Percentiles rank a stretch among this genome's conserved stretches.
phyloP scores from a whole-genome alignment of 371 early-diverging fungal genomes.

The Dentiscutata heterogama region DNA sequence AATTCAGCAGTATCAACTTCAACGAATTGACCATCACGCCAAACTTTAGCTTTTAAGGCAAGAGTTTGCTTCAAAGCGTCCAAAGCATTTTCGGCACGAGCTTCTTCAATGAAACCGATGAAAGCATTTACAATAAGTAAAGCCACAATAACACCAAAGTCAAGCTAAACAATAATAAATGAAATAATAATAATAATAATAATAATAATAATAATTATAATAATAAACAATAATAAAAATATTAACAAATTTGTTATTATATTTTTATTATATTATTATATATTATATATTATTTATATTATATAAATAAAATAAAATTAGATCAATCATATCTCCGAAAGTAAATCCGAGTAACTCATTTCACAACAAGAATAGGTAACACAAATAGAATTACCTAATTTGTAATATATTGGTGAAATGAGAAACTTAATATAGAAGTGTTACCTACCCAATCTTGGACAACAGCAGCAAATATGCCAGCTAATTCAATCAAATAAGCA shows the following conservation, averaged over 20 bases:
- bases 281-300: too few species aligned
- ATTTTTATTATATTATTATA: neutral
- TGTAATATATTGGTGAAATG: too few species aligned
- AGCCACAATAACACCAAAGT: slow-evolving; percentile 87
- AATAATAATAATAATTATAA: too few species aligned
- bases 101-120: slow-evolving; percentile 92
- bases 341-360: too few species aligned
- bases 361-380: too few species aligned
- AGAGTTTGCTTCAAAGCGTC: slow-evolving; percentile 84
- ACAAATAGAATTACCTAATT: too few species aligned
- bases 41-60: slow-evolving; percentile 80
- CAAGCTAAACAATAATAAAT: slow-evolving; percentile 74
- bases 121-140: slow-evolving; percentile 89
- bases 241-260: too few species aligned
- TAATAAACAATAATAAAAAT: too few species aligned
- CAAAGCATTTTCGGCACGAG: slow-evolving; percentile 90
- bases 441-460: slow-evolving; percentile 71
- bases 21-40: slow-evolving; percentile 81
- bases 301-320: too few species aligned
- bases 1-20: slow-evolving; percentile 85
- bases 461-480: slow-evolving; percentile 77
- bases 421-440: too few species aligned
- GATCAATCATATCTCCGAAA: too few species aligned
- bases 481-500: slow-evolving; percentile 87
- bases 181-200: slow-evolving; percentile 45